Conservation (phyloP, 768 basidiomycete genomes). For the Omphalotus guepiniiformis region DNA sequence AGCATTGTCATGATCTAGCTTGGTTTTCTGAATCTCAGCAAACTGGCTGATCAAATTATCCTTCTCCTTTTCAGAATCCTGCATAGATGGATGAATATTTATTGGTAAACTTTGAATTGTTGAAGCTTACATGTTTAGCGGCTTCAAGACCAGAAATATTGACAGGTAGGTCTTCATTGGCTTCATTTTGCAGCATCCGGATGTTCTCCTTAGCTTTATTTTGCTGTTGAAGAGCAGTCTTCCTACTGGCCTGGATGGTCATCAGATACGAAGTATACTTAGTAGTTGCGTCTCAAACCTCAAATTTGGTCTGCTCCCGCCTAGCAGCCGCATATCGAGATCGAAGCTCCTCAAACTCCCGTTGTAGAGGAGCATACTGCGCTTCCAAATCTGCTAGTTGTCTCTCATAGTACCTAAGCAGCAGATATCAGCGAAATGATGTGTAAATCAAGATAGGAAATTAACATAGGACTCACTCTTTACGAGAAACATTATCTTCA, state of each 20-base stretch:
- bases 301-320: not conserved
- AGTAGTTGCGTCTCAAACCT: not conserved
- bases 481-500: constrained; percentile 41
- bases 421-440: not conserved
- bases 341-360: constrained; percentile 23
- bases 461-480: constrained; percentile 34
- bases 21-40: constrained; percentile 38
- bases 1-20: constrained; percentile 39
- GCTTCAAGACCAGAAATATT: constrained; percentile 53
- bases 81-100: constrained; percentile 8
- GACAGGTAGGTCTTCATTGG: constrained; percentile 66
- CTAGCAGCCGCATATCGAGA: constrained; percentile 19
- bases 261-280: not conserved
- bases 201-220: constrained; percentile 36
- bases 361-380: constrained; percentile 27
- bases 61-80: constrained; percentile 59
- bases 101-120: not conserved
- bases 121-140: constrained; percentile 44
- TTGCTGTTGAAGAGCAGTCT: too few species aligned
- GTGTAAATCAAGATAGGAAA: not conserved
- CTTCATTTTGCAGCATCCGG: constrained; percentile 48
- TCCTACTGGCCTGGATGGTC: constrained; percentile 19
- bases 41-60: constrained; percentile 44
- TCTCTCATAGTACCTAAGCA: constrained; percentile 41
- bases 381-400: constrained; percentile 34